Evolutionary conservation across 495 filamentous ascomycete genomes (phyloP), one percentile per base, ranked within the genome.

Genomic region (Sporormia fimetaria): DNA sequence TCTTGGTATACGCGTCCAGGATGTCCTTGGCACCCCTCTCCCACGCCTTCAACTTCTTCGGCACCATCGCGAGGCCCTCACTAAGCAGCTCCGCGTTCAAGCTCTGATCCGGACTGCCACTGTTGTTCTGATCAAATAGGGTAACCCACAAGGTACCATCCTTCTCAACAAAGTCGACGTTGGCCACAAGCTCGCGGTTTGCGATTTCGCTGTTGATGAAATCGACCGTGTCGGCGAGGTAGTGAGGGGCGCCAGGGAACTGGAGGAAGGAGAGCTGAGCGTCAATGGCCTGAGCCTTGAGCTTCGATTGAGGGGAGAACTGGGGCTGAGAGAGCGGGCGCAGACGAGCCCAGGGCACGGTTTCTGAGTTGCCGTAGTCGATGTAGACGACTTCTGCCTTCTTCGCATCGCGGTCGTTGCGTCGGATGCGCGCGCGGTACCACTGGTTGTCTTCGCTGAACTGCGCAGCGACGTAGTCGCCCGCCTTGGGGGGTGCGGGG

Each of bases 341-440:
- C 17, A 99, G 76, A 31, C 68, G 66, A 7, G 75, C 74, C 84
- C 86, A 96, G 2, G 86, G 77, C 24, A 88, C 65, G 53, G 74
- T 74, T 65, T 96, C 92, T 15, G 75, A 78, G 69, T 99, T 96
- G 44, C 92, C 92, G 60, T 88, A 99, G 63, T 99, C 92, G 47
- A 96, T 75, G 65, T 94, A 99, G 10, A 87, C 60, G 4, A 99
- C 77, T 62, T 96, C 87, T 8, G 86, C 81, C 47, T 80, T 75
- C 67, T 92, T 80, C 48, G 78, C 78, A 24, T 83, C 72, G 44
- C 90, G 86, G 61, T 99, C 90, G 62, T 94, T 93, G 49, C 88
- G 79, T 23, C 86, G 78, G 31, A 99, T 71, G 45, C 78, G 78
- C 28, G 83, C 92, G 33, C 92, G 83, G 68, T 99, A 99, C 87